phyloP scores from a whole-genome alignment of 306 rosid species.

The Vigna nakashimae region DNA sequence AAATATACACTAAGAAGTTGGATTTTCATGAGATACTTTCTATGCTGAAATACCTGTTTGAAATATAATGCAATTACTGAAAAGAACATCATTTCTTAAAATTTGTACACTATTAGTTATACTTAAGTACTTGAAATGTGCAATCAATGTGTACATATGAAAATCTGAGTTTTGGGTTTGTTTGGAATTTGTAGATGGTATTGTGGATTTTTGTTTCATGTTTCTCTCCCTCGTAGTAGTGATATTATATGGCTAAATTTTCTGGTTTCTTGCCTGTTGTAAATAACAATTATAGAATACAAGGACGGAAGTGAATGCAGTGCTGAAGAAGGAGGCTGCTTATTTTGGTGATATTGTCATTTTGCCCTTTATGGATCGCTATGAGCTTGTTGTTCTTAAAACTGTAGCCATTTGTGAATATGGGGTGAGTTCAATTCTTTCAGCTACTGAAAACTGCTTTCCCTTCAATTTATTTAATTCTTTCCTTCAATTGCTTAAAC shows the following conservation, averaged over 20 bases:
- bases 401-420: slow-evolving; percentile 90
- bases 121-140: slow-evolving; percentile 10
- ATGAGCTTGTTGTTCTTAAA: slow-evolving; percentile 92
- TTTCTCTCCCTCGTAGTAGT: neutral
- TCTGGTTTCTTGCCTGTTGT: slow-evolving; percentile 27
- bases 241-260: slow-evolving; percentile 40
- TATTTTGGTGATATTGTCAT: slow-evolving; percentile 90
- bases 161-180: slow-evolving; percentile 16
- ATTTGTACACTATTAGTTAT: neutral
- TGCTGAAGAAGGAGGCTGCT: slow-evolving; percentile 86
- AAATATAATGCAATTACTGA: neutral
- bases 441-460: slow-evolving; percentile 7
- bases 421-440: slow-evolving; percentile 65
- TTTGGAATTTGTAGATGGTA: slow-evolving; percentile 21
- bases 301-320: slow-evolving; percentile 89
- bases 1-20: neutral
- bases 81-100: neutral
- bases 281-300: slow-evolving; percentile 67
- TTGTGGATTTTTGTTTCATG: slow-evolving; percentile 24
- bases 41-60: neutral
- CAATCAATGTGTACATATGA: slow-evolving; percentile 8
- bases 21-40: neutral
- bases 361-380: slow-evolving; percentile 92
- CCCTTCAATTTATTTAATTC: slow-evolving; percentile 7
- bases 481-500: neutral